A percentile compares a stretch with the other conserved stretches of the same genome.
phyloP scores from a whole-genome alignment of 768 basidiomycete genomes.

The Roridomyces roridus region DNA sequence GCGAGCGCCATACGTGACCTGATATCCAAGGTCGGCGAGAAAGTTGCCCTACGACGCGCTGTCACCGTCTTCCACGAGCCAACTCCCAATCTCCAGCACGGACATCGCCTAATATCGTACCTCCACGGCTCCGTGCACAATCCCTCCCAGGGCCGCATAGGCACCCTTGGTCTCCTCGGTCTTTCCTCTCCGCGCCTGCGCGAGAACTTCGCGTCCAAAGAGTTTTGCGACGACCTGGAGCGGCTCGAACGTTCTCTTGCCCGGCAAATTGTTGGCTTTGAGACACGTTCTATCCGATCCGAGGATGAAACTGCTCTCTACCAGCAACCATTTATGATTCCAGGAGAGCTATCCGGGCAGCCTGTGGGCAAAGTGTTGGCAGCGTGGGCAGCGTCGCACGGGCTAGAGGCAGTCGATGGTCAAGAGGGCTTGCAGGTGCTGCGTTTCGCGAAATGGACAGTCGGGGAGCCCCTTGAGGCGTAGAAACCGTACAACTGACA shows the following conservation, averaged over 20 bases:
- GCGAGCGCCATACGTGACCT: slow-evolving; percentile 68
- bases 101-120: slow-evolving; percentile 60
- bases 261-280: slow-evolving; percentile 85
- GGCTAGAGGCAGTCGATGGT: slow-evolving; percentile 42
- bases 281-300: slow-evolving; percentile 58
- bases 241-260: slow-evolving; percentile 78
- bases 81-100: slow-evolving; percentile 43
- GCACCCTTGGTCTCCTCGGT: slow-evolving; percentile 60
- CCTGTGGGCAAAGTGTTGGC: slow-evolving; percentile 53
- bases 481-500: background rate
- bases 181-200: slow-evolving; percentile 56
- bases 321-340: slow-evolving; percentile 76
- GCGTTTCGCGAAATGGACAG: slow-evolving; percentile 72
- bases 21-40: slow-evolving; percentile 82
- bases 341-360: slow-evolving; percentile 54
- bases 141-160: slow-evolving; percentile 62
- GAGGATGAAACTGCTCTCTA: slow-evolving; percentile 64
- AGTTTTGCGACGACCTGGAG: slow-evolving; percentile 62
- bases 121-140: slow-evolving; percentile 61
- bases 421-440: slow-evolving; percentile 49
- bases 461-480: slow-evolving; percentile 48
- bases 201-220: slow-evolving; percentile 47
- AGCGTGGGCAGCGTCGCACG: slow-evolving; percentile 61
- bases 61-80: slow-evolving; percentile 46
- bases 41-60: slow-evolving; percentile 73